phyloP scores from a whole-genome alignment of 2,329 filamentous ascomycete species.

The Zarea fungicola region DNA sequence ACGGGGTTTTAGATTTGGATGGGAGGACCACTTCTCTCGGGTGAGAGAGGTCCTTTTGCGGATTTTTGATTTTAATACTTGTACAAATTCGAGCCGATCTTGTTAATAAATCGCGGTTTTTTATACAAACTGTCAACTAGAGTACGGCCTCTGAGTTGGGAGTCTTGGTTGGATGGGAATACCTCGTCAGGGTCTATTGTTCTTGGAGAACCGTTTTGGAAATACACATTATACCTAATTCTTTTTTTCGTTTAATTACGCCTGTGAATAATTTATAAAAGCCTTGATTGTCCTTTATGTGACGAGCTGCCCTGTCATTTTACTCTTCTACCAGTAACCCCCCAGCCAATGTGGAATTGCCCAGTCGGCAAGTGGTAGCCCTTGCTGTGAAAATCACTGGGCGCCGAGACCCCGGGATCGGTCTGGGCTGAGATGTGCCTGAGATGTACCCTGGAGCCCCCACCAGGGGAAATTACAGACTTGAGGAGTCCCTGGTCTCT shows the following conservation, averaged over 20 bases:
- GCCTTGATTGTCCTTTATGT: too few relatives aligned
- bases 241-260: not conserved
- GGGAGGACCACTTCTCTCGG: not conserved
- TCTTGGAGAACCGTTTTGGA: conserved; percentile 1
- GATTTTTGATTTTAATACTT: conserved; percentile 11
- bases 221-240: not conserved
- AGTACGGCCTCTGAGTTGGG: conserved; percentile 2
- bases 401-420: too few relatives aligned
- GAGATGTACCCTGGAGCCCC: too few relatives aligned
- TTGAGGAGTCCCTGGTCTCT: too few relatives aligned
- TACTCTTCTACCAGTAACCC: too few relatives aligned
- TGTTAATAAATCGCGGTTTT: conserved; percentile 10
- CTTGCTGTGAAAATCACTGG: too few relatives aligned
- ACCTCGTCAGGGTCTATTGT: conserved; percentile 3
- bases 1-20: not conserved
- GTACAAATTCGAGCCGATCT: conserved; percentile 13
- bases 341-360: too few relatives aligned
- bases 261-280: not conserved
- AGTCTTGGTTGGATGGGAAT: conserved; percentile 7
- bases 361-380: too few relatives aligned
- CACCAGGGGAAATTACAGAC: too few relatives aligned
- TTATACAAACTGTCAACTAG: not conserved
- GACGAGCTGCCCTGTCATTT: too few relatives aligned
- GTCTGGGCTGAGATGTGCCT: too few relatives aligned
- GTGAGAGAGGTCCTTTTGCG: not conserved